Evolutionary conservation across 768 basidiomycete species (phyloP).

Genomic region (Leccinum sublutescens): DNA sequence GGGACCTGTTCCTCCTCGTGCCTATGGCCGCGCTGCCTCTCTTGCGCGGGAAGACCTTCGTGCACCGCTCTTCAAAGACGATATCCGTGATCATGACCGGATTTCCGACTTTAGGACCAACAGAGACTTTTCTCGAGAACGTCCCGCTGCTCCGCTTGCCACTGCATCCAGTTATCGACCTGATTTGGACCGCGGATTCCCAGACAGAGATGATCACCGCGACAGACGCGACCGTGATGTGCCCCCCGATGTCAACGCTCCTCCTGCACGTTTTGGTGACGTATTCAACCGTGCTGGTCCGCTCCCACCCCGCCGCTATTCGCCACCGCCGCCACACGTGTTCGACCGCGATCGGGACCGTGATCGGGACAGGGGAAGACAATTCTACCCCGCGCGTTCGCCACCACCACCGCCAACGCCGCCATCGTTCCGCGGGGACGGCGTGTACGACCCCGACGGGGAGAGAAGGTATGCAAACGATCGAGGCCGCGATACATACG

Average conservation of each 20-base stretch:
- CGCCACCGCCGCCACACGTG: conserved; percentile 31
- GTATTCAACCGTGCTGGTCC: conserved; percentile 21
- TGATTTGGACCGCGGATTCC: conserved; percentile 35
- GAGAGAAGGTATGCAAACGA: conserved; percentile 34
- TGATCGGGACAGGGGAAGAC: conserved; percentile 28
- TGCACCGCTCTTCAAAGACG: conserved; percentile 29
- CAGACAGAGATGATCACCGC: conserved; percentile 28
- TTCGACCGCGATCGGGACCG: conserved; percentile 35
- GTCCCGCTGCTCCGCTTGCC: conserved; percentile 19
- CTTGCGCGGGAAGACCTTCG: conserved; percentile 36
- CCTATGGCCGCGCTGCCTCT: conserved; percentile 25
- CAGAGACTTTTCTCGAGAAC: conserved; percentile 38
- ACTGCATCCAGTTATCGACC: conserved; percentile 36
- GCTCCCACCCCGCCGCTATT: conserved; percentile 15
- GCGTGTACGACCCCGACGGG: conserved; percentile 33
- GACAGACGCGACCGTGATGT: conserved; percentile 40
- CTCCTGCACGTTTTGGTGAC: conserved; percentile 36
- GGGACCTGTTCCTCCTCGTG: conserved; percentile 27
- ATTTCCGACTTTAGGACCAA: conserved; percentile 22
- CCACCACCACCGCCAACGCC: conserved; percentile 23
- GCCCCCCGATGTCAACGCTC: conserved; percentile 33
- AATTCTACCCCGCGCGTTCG: conserved; percentile 33
- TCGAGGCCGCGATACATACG: conserved; percentile 33
- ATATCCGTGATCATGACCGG: conserved; percentile 30
- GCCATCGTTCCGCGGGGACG: conserved; percentile 19